Evolutionary conservation across 306 rosid genomes (phyloP).

Genomic region (Trifolium pratense): DNA sequence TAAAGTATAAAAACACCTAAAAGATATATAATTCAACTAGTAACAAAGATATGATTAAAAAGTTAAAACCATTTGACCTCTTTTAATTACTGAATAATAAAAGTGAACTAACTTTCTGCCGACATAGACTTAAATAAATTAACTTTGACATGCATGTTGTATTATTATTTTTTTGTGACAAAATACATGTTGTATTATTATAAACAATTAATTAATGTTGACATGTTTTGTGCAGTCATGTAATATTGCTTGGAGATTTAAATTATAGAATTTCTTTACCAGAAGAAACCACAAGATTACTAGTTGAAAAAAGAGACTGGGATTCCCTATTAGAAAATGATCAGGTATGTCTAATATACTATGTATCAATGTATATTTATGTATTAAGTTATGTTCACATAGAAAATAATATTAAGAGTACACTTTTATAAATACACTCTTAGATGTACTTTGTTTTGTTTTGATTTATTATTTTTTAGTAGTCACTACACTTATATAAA

Average conservation of each 20-base stretch:
- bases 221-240: constrained; percentile 57
- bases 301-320: constrained; percentile 65
- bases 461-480: not conserved
- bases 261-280: constrained; percentile 80
- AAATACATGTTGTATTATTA: not conserved
- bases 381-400: too few species aligned
- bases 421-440: not conserved
- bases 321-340: constrained; percentile 61
- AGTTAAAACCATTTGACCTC: constrained; percentile 47
- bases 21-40: not conserved
- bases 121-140: constrained; percentile 21
- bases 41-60: constrained; percentile 6
- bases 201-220: constrained; percentile 17
- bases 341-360: constrained; percentile 56
- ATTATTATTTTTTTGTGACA: not conserved
- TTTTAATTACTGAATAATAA: constrained; percentile 26
- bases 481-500: not conserved
- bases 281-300: constrained; percentile 60
- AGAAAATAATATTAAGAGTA: not conserved
- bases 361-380: not conserved
- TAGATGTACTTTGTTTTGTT: too few species aligned
- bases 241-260: constrained; percentile 81
- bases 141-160: constrained; percentile 1
- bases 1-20: not conserved
- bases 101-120: constrained; percentile 29